These are phyloP conservation scores for Ganoderma meredithae DNA, from an alignment of 1,284 basidiomycete species.

Conservation along the genomic window DNA sequence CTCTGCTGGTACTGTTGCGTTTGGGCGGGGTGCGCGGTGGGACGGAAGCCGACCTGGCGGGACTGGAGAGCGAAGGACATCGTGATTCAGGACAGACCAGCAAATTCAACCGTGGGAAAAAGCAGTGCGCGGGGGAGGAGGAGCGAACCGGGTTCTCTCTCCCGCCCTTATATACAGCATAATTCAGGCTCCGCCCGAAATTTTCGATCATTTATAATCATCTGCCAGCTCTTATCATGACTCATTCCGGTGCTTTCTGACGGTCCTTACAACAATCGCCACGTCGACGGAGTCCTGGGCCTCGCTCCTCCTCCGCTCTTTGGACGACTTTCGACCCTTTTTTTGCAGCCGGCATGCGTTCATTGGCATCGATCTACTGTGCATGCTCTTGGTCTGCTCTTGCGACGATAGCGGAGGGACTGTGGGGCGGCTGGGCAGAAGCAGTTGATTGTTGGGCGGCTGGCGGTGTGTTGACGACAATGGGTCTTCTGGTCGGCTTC, in stretches of 20 bases:
- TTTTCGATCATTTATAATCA: conserved; percentile 33
- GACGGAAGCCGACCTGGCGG: conserved; percentile 76
- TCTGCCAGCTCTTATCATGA: conserved; percentile 32
- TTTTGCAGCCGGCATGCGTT: not conserved
- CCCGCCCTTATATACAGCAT: conserved; percentile 42
- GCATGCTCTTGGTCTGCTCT: not conserved
- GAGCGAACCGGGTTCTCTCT: conserved; percentile 24
- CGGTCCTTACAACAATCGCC: conserved; percentile 23
- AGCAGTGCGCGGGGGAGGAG: conserved; percentile 32
- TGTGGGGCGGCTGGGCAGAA: not conserved
- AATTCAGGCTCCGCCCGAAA: conserved; percentile 43
- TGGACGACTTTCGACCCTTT: not conserved
- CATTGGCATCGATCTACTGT: not conserved
- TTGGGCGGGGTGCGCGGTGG: conserved; percentile 54
- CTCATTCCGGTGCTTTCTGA: conserved; percentile 29
- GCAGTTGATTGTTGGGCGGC: conserved; percentile 25
- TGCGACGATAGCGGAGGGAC: conserved; percentile 2
- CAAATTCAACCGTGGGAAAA: conserved; percentile 43
- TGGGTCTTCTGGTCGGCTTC: conserved; percentile 27
- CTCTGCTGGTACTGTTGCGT: conserved; percentile 48
- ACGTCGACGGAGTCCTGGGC: conserved; percentile 8
- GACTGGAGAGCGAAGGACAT: conserved; percentile 80
- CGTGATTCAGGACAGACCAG: conserved; percentile 27
- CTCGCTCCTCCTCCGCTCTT: conserved; percentile 9
- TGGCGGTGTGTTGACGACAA: conserved; percentile 27